Conservation (phyloP, 1,284 basidiomycete genomes). For the Irpex rosettiformis region DNA sequence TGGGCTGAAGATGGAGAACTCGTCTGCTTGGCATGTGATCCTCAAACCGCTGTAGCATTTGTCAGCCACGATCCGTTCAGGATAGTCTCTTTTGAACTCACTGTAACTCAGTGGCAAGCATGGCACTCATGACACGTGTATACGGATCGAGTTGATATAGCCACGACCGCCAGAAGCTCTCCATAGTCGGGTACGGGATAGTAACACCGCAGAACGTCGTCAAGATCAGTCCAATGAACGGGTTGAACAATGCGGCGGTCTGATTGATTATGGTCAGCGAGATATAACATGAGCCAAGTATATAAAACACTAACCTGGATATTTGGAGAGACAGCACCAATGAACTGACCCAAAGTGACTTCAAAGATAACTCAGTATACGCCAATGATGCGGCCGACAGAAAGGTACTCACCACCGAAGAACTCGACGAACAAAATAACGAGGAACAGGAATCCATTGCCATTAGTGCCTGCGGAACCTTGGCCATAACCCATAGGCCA, state of each 20-base stretch:
- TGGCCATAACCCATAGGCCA: constrained; percentile 74
- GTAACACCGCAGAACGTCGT: constrained; percentile 80
- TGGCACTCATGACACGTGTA: constrained; percentile 70
- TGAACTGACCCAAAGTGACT: constrained; percentile 72
- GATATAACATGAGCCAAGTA: constrained; percentile 20
- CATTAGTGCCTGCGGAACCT: constrained; percentile 53
- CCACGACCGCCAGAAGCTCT: constrained; percentile 75
- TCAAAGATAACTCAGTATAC: background rate
- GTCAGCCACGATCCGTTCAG: constrained; percentile 10
- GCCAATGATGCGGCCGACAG: background rate
- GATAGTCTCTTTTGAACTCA: constrained; percentile 22
- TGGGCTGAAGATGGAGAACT: constrained; percentile 69
- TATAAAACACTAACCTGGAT: constrained; percentile 40
- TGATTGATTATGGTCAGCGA: constrained; percentile 19
- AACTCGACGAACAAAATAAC: constrained; percentile 71
- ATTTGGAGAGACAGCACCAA: constrained; percentile 75
- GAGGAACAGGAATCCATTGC: constrained; percentile 75
- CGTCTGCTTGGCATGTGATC: constrained; percentile 64
- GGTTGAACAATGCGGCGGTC: constrained; percentile 80
- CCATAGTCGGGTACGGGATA: constrained; percentile 67
- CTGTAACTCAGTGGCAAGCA: constrained; percentile 82
- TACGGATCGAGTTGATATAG: constrained; percentile 69
- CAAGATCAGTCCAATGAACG: constrained; percentile 70
- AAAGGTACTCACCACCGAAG: constrained; percentile 44
- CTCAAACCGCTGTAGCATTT: constrained; percentile 47